Conservation (phyloP, 2,329 filamentous ascomycete species). For the Ophiostoma perfectum region DNA sequence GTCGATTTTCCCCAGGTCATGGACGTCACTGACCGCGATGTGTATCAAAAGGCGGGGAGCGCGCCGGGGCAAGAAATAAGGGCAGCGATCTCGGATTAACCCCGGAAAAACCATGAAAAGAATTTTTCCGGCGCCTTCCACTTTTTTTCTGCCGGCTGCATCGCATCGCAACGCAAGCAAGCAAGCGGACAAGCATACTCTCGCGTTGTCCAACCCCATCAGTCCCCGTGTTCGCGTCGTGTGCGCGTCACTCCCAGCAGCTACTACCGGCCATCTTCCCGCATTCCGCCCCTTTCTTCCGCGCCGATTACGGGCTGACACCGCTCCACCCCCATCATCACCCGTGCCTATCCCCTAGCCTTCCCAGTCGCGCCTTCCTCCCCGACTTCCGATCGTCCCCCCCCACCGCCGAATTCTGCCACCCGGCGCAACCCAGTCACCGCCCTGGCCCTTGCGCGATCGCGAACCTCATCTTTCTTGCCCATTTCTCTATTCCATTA, state of each 20-base stretch:
- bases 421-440: constrained; percentile 1
- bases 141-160: constrained; percentile 23
- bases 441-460: constrained; percentile 6
- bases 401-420: constrained; percentile 14
- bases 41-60: constrained; percentile 29
- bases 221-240: not conserved
- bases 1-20: constrained; percentile 12
- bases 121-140: constrained; percentile 21
- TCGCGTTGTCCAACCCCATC: constrained; percentile 16
- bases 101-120: constrained; percentile 26
- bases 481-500: not conserved
- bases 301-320: not conserved
- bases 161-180: constrained; percentile 5
- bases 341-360: constrained; percentile 1
- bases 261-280: not conserved
- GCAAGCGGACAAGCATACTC: not conserved
- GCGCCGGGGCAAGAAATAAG: constrained; percentile 32
- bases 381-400: constrained; percentile 8
- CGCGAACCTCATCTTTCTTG: not conserved
- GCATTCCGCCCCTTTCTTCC: not conserved
- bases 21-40: constrained; percentile 22
- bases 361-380: constrained; percentile 9
- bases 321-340: not conserved
- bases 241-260: not conserved
- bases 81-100: constrained; percentile 29